A percentile compares a stretch with the other conserved stretches of the same genome.
phyloP scores from a whole-genome alignment of 768 basidiomycete species.

The Suillus weaverae region DNA sequence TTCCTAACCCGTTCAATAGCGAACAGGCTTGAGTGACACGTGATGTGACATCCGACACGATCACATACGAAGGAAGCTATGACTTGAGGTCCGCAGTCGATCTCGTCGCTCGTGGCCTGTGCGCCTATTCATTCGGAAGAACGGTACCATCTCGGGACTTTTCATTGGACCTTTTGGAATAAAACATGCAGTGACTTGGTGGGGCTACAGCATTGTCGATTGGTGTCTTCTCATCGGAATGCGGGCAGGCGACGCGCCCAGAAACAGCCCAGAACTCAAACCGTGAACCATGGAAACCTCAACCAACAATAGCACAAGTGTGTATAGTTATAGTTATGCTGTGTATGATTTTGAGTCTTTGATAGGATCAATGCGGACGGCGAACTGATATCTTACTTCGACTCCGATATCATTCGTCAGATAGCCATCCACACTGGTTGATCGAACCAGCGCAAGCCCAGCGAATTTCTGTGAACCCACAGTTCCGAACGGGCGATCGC shows the following conservation, averaged over 20 bases:
- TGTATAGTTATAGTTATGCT: not conserved
- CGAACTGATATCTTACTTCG: not conserved
- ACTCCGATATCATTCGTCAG: not conserved
- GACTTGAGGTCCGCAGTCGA: slow-evolving; percentile 38
- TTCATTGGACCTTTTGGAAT: slow-evolving; percentile 25
- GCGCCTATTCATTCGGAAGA: slow-evolving; percentile 31
- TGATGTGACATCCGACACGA: slow-evolving; percentile 38
- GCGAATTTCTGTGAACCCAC: not conserved
- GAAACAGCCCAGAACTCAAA: not conserved
- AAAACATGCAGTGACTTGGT: slow-evolving; percentile 33
- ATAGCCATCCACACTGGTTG: not conserved
- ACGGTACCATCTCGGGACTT: slow-evolving; percentile 36
- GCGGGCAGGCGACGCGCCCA: not conserved
- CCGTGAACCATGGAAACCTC: not conserved
- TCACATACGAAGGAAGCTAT: slow-evolving; percentile 38
- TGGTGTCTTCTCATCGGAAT: slow-evolving; percentile 38
- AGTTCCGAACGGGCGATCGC: not conserved
- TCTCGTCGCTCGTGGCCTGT: slow-evolving; percentile 30
- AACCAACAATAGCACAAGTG: not conserved
- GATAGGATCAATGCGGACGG: not conserved
- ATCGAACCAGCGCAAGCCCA: not conserved
- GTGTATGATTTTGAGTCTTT: not conserved
- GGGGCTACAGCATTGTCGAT: slow-evolving; percentile 26
- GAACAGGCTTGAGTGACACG: slow-evolving; percentile 43
- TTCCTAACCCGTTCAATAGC: slow-evolving; percentile 33